phyloP scores from a whole-genome alignment of 345 rosid genomes.

The Murraya paniculata region DNA sequence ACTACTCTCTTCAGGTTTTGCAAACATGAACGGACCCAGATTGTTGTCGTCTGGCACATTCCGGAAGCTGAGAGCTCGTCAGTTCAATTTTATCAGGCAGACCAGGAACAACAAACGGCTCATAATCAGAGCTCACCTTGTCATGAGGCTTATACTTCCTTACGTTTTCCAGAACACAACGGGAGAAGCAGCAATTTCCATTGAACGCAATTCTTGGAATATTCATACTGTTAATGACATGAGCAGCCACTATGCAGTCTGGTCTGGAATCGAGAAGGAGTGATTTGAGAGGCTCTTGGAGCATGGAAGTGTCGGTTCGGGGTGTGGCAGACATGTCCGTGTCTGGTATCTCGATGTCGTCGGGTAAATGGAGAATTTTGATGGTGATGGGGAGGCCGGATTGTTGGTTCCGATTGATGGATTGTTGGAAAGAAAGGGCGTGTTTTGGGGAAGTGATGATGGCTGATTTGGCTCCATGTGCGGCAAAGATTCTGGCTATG shows the following conservation, averaged over 20 bases:
- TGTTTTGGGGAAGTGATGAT: slow-evolving; percentile 32
- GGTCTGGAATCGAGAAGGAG: slow-evolving; percentile 25
- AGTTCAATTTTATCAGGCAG: slow-evolving; percentile 42
- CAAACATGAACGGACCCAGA: slow-evolving; percentile 3
- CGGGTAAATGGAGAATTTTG: slow-evolving; percentile 22
- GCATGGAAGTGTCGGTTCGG: slow-evolving; percentile 34
- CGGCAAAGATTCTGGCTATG: slow-evolving; percentile 43
- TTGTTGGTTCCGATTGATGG: slow-evolving; percentile 25
- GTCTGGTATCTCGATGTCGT: slow-evolving; percentile 15
- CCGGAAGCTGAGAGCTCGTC: slow-evolving; percentile 43
- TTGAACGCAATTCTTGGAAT: slow-evolving; percentile 42
- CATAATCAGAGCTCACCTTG: slow-evolving; percentile 34
- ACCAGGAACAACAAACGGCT: slow-evolving; percentile 43
- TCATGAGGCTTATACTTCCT: slow-evolving; percentile 28
- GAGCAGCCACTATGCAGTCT: slow-evolving; percentile 36
- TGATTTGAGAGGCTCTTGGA: slow-evolving; percentile 26
- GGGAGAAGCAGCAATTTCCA: slow-evolving; percentile 41
- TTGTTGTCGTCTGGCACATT: background rate
- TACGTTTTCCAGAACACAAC: slow-evolving; percentile 24
- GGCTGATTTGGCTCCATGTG: slow-evolving; percentile 35
- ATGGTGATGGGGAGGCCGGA: slow-evolving; percentile 31
- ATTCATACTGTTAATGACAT: slow-evolving; percentile 23
- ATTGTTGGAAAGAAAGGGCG: slow-evolving; percentile 27
- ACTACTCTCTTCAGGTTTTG: slow-evolving; percentile 12
- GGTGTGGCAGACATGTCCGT: slow-evolving; percentile 36